Evolutionary conservation across 371 early-diverging fungal species (phyloP).

Genomic region (Phascolomyces articulosus): DNA sequence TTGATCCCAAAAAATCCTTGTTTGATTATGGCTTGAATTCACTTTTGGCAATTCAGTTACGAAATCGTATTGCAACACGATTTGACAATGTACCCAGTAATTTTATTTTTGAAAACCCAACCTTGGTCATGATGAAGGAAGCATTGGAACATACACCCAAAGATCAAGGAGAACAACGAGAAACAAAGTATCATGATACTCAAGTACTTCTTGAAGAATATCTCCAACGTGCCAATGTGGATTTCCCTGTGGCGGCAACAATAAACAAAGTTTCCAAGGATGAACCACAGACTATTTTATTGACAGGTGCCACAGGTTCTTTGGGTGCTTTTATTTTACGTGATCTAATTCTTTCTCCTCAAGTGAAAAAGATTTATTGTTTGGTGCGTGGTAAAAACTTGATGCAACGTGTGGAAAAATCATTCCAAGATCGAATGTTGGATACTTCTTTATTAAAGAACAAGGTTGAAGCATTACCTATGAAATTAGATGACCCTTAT

Average conservation of each 20-base stretch:
- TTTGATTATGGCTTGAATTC: constrained; percentile 25
- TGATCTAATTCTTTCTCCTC: constrained; percentile 22
- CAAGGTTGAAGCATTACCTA: constrained; percentile 18
- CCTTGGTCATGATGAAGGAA: constrained; percentile 16
- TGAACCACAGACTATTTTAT: constrained; percentile 25
- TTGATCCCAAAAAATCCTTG: constrained; percentile 6
- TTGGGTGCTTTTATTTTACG: constrained; percentile 40
- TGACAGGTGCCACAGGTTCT: constrained; percentile 49
- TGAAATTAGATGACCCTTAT: constrained; percentile 19
- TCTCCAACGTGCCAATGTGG: constrained; percentile 18
- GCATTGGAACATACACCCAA: not conserved
- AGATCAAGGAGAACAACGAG: not conserved
- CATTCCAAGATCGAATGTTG: constrained; percentile 27
- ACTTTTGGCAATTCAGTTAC: constrained; percentile 14
- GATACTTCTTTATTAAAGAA: constrained; percentile 14
- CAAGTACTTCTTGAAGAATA: constrained; percentile 11
- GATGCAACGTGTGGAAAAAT: constrained; percentile 18
- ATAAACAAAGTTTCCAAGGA: not conserved
- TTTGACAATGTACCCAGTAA: constrained; percentile 32
- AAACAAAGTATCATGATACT: constrained; percentile 16
- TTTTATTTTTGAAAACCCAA: constrained; percentile 39
- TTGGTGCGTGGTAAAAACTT: constrained; percentile 28
- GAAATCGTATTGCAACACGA: constrained; percentile 15
- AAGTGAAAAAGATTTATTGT: constrained; percentile 32
- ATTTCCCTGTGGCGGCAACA: constrained; percentile 19